Conservation (phyloP, 768 basidiomycete genomes). For the Suillus clintonianus region DNA sequence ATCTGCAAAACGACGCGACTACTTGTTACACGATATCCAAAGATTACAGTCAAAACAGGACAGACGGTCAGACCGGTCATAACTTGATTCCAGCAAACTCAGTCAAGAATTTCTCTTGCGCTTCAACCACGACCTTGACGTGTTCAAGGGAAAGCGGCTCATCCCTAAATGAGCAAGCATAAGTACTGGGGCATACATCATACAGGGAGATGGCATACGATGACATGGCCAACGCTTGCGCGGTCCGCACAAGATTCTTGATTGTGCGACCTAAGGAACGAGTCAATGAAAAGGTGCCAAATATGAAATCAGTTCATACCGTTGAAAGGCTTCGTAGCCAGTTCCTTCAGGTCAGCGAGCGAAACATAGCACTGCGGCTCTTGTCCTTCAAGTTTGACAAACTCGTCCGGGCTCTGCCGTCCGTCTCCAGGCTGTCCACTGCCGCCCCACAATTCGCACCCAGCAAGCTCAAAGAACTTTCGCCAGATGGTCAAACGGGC, state of each 20-base stretch:
- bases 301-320: conserved; percentile 10
- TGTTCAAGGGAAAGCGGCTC: conserved; percentile 19
- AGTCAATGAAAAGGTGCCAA: neutral
- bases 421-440: neutral
- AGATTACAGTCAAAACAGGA: neutral
- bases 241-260: conserved; percentile 35
- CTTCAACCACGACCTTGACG: conserved; percentile 24
- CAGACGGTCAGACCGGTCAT: neutral
- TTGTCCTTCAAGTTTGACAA: conserved; percentile 9
- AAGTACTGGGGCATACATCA: neutral
- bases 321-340: conserved; percentile 29
- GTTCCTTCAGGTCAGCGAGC: conserved; percentile 18
- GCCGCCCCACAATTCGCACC: conserved; percentile 9
- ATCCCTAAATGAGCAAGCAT: conserved; percentile 2
- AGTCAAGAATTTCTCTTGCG: conserved; percentile 27
- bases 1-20: neutral
- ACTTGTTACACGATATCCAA: neutral
- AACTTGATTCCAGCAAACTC: conserved; percentile 14
- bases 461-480: conserved; percentile 26
- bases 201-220: conserved; percentile 11
- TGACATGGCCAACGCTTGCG: conserved; percentile 30
- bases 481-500: conserved; percentile 25
- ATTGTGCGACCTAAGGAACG: conserved; percentile 22
- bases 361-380: conserved; percentile 11
- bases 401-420: conserved; percentile 4